Percentiles rank a stretch among this genome's conserved stretches.
These are phyloP conservation scores for Pythium grandisporangium DNA, from an alignment of 352 stramenopile genomes.

Conservation along the genomic window DNA sequence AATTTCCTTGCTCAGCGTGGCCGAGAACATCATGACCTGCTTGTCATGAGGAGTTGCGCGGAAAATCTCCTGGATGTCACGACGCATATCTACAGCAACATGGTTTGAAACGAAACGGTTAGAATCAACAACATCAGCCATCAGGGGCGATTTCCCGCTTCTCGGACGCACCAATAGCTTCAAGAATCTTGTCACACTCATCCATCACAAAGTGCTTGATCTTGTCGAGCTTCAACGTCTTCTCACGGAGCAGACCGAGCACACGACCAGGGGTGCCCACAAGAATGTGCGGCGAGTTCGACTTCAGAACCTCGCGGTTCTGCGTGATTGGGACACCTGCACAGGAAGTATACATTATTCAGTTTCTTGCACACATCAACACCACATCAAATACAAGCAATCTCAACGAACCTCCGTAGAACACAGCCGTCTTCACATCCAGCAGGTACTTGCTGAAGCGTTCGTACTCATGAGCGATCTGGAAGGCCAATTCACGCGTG, in stretches of 20 bases:
- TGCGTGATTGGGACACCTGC: conserved; percentile 89
- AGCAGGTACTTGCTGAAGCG: conserved; percentile 98
- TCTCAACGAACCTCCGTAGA: conserved; percentile 88
- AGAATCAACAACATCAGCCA: background rate
- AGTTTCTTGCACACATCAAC: conserved; percentile 1
- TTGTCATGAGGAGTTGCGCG: conserved; percentile 98
- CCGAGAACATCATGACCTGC: conserved; percentile 99
- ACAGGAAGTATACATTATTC: background rate
- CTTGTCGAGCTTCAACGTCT: conserved; percentile 97
- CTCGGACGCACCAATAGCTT: conserved; percentile 91
- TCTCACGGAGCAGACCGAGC: conserved; percentile 86
- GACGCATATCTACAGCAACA: conserved; percentile 90
- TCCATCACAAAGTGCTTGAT: conserved; percentile 99
- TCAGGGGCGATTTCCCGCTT: background rate
- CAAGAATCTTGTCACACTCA: conserved; percentile 99
- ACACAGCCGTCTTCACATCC: conserved; percentile 95
- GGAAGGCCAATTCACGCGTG: conserved; percentile 99
- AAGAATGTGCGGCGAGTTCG: conserved; percentile 93
- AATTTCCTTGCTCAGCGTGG: conserved; percentile 99
- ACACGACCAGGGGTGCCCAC: conserved; percentile 98
- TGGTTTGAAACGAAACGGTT: background rate
- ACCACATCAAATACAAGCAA: conserved; percentile 1
- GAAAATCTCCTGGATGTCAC: conserved; percentile 99
- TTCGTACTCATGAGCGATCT: conserved; percentile 99
- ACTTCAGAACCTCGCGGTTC: conserved; percentile 96